phyloP scores from a whole-genome alignment of 75 land plant genomes.

The Cupressus sempervirens region DNA sequence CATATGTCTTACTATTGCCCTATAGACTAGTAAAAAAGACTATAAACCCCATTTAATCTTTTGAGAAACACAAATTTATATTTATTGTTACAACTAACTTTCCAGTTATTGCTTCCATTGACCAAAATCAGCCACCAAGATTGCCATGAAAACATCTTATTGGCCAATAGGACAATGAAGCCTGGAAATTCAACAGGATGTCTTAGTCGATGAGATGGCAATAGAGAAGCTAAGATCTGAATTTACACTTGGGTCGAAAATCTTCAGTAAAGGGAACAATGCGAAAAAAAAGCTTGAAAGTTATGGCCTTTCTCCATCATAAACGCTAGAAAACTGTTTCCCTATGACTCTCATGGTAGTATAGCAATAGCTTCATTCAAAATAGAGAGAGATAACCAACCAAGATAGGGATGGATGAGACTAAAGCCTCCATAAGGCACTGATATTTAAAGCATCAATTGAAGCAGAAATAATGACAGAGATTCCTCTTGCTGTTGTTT shows the following conservation, averaged over 20 bases:
- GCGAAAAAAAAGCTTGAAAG: neutral
- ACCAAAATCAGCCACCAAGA: neutral
- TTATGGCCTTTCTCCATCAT: neutral
- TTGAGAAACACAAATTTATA: neutral
- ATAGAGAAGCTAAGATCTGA: neutral
- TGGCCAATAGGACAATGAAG: neutral
- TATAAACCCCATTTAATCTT: neutral
- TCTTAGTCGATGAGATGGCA: neutral
- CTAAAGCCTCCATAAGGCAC: neutral
- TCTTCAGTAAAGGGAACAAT: neutral
- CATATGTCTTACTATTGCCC: neutral
- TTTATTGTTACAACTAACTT: neutral
- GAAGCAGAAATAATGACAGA: neutral
- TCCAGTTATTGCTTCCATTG: neutral
- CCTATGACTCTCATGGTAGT: neutral
- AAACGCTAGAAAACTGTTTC: neutral
- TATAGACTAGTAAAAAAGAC: neutral
- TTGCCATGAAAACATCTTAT: neutral
- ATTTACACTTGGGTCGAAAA: neutral
- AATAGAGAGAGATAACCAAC: neutral
- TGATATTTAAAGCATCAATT: neutral
- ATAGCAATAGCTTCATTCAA: neutral
- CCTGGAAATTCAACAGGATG: neutral
- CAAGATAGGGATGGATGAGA: neutral
- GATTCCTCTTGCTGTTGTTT: neutral